Conservation (phyloP, 169 alveolate genomes). For the Plasmodium gonderi region DNA sequence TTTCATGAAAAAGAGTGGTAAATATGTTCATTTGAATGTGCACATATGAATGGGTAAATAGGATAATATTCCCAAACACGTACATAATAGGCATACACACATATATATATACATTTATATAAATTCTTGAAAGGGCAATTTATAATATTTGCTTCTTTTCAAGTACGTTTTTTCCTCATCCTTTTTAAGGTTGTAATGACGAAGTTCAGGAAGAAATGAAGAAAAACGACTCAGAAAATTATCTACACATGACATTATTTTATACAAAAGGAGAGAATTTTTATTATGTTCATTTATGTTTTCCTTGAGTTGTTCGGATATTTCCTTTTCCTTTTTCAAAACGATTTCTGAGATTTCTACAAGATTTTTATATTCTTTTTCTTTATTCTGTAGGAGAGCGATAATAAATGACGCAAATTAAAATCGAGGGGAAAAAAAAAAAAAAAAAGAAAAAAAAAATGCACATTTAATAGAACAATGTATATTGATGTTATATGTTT, state of each 20-base stretch:
- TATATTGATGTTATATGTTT: no score
- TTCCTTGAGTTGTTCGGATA: constrained; percentile 40
- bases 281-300: constrained; percentile 69
- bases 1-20: neutral
- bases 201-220: constrained; percentile 55
- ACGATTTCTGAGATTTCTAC: constrained; percentile 32
- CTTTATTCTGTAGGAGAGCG: constrained; percentile 23
- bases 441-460: no score
- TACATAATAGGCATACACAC: neutral
- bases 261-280: constrained; percentile 25
- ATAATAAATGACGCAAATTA: neutral
- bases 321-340: constrained; percentile 41
- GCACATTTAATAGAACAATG: no score
- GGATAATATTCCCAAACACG: neutral
- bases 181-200: constrained; percentile 67
- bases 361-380: constrained; percentile 30
- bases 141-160: neutral
- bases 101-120: neutral
- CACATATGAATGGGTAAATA: neutral
- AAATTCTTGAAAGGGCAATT: neutral
- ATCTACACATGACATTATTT: constrained; percentile 64
- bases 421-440: neutral
- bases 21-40: neutral
- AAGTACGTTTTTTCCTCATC: constrained; percentile 47
- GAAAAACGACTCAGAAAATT: constrained; percentile 62